Evolutionary conservation across 768 basidiomycete genomes (phyloP), one percentile per base, ranked within the genome.

Genomic region (Suillus paluster): DNA sequence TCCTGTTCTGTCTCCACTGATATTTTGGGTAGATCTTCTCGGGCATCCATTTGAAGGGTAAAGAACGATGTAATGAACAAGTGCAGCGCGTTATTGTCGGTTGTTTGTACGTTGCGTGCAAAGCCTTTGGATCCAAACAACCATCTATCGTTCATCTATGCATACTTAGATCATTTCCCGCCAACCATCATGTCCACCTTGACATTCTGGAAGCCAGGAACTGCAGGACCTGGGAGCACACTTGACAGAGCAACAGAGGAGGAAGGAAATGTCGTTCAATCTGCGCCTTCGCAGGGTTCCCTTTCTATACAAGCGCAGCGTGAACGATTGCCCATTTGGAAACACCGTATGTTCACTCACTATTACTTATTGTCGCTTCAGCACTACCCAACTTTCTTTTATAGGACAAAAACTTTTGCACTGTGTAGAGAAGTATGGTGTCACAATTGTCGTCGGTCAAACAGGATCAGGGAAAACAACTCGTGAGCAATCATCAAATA

Each of bases 391-490:
- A 54, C 23, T 54, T 25, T 17, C 30, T 39, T 25, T 21, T 50
- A 33, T 71, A 96, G 94, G 87, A 57, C 83, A 93, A 49, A 89
- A 87, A 63, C 79, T 99, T 3, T 76, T 99, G 9, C 91, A 93
- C 69, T 88, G 89, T 61, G 76, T 98, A 27, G 97, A 99, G 77
- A 87, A 84, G 58, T 84, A 90, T 70, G 90, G 90, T 5, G 90
- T 95, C 10, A 83, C 89, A 2, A 93, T 98, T 55, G 88, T 99
- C 6, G 92, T 97, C 10, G 97, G 92, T 10, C 92, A 98, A 70
- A 99, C 97, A 0, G 97, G 97, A 3, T 97, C 93, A 62, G 97
- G 97, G 50, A 99, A 99, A 78, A 97, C 95, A 8, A 99, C 97
- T 65, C 97, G 95, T 97, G 66, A 73, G 91, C 81, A 34, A 25